A percentile compares a stretch with the other conserved stretches of the same genome.
These are phyloP conservation scores for Kwoniella shivajii DNA, from an alignment of 1,284 basidiomycete genomes.

Conservation along the genomic window DNA sequence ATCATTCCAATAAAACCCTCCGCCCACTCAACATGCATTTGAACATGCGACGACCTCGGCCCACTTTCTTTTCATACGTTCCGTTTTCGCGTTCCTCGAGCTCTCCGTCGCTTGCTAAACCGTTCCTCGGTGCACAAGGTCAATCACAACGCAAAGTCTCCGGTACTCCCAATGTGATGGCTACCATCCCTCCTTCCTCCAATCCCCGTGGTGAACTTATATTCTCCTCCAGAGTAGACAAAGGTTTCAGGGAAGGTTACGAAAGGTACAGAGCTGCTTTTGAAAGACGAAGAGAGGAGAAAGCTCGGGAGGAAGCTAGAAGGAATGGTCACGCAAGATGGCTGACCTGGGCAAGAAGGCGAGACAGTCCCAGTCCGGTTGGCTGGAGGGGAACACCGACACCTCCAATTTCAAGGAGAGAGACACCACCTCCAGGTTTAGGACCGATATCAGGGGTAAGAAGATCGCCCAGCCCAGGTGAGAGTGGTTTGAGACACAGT, in stretches of 20 bases:
- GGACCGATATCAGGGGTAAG: not conserved
- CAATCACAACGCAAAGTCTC: constrained; percentile 1
- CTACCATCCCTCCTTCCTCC: constrained; percentile 80
- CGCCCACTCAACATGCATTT: constrained; percentile 95
- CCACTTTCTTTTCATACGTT: constrained; percentile 64
- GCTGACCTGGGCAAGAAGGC: constrained; percentile 1
- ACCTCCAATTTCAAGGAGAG: constrained; percentile 25
- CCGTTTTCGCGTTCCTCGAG: constrained; percentile 67
- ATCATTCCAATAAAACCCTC: constrained; percentile 89
- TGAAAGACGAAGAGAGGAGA: constrained; percentile 75
- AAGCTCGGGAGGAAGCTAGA: constrained; percentile 45
- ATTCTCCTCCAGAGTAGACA: constrained; percentile 85
- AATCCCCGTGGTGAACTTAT: constrained; percentile 96
- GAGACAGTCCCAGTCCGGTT: constrained; percentile 2
- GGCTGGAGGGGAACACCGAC: constrained; percentile 4
- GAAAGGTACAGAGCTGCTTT: constrained; percentile 90
- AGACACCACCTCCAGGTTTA: constrained; percentile 23
- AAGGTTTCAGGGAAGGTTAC: constrained; percentile 83
- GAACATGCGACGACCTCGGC: constrained; percentile 76
- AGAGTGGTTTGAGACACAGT: constrained; percentile 3
- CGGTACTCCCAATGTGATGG: constrained; percentile 58
- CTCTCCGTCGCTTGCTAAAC: constrained; percentile 12
- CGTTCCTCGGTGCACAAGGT: constrained; percentile 5
- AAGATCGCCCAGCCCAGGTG: constrained; percentile 22
- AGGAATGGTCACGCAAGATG: constrained; percentile 9